Evolutionary conservation across 2,329 filamentous ascomycete genomes (phyloP), one percentile per base, ranked within the genome.

Genomic region (Chlorencoelia australis): DNA sequence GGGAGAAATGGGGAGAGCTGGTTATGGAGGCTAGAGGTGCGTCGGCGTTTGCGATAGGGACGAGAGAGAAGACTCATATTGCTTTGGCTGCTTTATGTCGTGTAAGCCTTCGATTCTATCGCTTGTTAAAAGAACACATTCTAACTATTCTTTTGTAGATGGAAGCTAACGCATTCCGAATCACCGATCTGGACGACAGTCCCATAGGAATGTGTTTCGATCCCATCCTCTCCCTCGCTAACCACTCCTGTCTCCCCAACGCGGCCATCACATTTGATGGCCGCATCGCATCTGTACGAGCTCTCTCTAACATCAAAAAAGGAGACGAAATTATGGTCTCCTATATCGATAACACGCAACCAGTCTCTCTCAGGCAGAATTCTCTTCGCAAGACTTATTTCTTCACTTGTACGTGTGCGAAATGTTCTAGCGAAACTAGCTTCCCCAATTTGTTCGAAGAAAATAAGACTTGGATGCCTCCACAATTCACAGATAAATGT

Each of bases 221-320:
- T 43, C 62, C 69, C 1, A 63, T 38, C 2, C 27, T 56, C 9
- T 47, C 53, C 40, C 74, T 77, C 66, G 64, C 66, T 15, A 79
- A 80, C 44, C 75, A 80, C 51, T 74, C 73, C 0, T 80, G 75
- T 44, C 52, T 67, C 2, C 75, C 75, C 3, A 79, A 76, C 44
- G 71, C 74, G 1, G 60, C 67, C 31, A 68, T 79, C 11, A 64
- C 68, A 28, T 77, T 78, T 35, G 47, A 65, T 25, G 68, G 68
- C 4, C 63, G 73, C 5, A 61, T 56, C 4, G 67, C 71, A 3
- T 55, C 68, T 3, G 54, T 80, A 10, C 62, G 67, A 24, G 69
- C 74, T 2, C 62, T 69, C 36, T 53, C 48, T 15, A 53, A 59
- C 3, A 74, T 80, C 27, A 48, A 60, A 10, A 51, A 59, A 20